Evolutionary conservation across 495 filamentous ascomycete species (phyloP), one percentile per base, ranked within the genome.

Genomic region (Penicillium atrosanguineum): DNA sequence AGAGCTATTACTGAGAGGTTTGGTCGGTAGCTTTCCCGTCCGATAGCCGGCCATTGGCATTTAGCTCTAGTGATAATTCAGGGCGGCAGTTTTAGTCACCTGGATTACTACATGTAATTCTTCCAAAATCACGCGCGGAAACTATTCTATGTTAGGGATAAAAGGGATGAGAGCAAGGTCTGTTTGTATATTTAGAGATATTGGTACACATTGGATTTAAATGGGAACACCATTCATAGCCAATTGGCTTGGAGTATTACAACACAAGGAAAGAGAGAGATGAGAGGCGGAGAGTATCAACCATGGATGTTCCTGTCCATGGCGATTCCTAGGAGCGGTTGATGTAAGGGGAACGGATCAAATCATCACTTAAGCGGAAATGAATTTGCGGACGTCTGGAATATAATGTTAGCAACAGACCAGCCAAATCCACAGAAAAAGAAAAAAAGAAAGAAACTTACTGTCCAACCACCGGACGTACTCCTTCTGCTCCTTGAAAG

Each of bases 401-500:
- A 52, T 38, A 20, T 8, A 44, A 48, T 3, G 52, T 68, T 65
- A 67, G 62, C 25, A 39, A 20, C 28, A 6, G 53, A 19, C 8
- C 4, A 47, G 4, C 14, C 16, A 28, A 20, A 15, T 44, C 21
- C 39, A 12, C 40, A 12, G 5, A 5, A 23, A 43, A 38, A n/a
- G 28, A 11, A 50, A 52, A 79, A 23, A 5, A 23, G 45, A 38
- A n/a, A 31, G 12, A 50, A 52, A 79, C 81, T 74, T 70, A 84
- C 81, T 91, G 60, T 86, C 83, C 68, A 99, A 77, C 94, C 94
- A 99, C 54, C 78, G 76, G 39, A 93, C 69, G 72, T 99, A 99
- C 80, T 99, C 94, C 81, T 85, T 89, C 84, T 99, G 93, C 83
- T 99, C 94, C 85, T 99, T 99, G 73, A 88, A 85, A 71, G 97